Percentiles rank a stretch among this genome's conserved stretches.
These are phyloP conservation scores for Eremothecium cymbalariae DNA, from an alignment of 1,139 yeast species.

Conservation along the genomic window DNA sequence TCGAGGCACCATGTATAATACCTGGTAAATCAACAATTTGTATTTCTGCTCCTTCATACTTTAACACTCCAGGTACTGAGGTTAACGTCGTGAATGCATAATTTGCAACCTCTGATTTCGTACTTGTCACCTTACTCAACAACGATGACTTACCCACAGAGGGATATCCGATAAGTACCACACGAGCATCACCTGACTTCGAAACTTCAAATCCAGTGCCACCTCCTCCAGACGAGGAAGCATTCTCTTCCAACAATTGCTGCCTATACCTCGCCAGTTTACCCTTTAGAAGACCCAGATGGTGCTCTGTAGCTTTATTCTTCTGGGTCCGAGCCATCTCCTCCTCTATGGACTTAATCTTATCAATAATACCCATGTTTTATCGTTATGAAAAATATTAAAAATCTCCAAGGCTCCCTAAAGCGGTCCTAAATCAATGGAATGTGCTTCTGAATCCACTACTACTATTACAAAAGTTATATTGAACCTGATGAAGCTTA, in stretches of 20 bases:
- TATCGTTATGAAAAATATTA: too few relatives aligned
- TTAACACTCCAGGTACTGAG: slow-evolving; percentile 91
- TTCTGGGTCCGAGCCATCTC: slow-evolving; percentile 93
- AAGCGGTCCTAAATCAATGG: too few relatives aligned
- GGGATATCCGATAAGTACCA: slow-evolving; percentile 91
- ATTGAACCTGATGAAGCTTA: too few relatives aligned
- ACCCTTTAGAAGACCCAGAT: slow-evolving; percentile 86
- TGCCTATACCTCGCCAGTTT: slow-evolving; percentile 91
- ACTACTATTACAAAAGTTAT: too few relatives aligned
- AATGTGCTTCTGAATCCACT: too few relatives aligned
- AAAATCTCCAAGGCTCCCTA: too few relatives aligned
- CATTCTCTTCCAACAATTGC: slow-evolving; percentile 79
- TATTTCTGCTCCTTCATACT: slow-evolving; percentile 92
- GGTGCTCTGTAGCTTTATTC: slow-evolving; percentile 97
- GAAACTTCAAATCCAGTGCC: slow-evolving; percentile 95
- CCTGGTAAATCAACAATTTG: slow-evolving; percentile 97
- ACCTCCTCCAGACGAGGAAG: slow-evolving; percentile 53
- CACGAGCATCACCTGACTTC: slow-evolving; percentile 94
- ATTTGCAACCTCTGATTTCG: slow-evolving; percentile 90
- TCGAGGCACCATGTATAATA: slow-evolving; percentile 92
- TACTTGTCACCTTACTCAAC: slow-evolving; percentile 77
- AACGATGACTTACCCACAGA: slow-evolving; percentile 95
- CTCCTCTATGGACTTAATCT: slow-evolving; percentile 83
- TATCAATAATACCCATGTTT: slow-evolving; percentile 45
- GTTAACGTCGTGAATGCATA: slow-evolving; percentile 95